Base-by-base conservation (phyloP, 768 basidiomycete genomes). In the Exidia glandulosa region DNA sequence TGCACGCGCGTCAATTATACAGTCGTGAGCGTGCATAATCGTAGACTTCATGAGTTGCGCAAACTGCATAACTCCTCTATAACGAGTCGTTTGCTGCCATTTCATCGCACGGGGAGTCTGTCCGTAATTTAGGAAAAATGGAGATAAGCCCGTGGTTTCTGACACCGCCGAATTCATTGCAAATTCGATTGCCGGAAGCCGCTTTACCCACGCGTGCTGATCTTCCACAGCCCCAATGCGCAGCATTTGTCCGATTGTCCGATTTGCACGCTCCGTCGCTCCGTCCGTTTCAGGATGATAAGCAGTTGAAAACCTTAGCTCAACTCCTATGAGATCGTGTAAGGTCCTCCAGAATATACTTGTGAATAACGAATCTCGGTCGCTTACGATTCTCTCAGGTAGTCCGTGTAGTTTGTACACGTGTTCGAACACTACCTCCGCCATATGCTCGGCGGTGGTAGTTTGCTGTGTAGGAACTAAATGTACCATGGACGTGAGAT, bases 241-340 rank as follows among this genome's bases (percentile, higher is more conserved):
- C 4, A 73, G 55, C 68, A 71, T 72, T 31, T 72, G 70, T 2
- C 62, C 68, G 14, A 73, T 60, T 0, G 71, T 71, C 16, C 63
- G 62, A 56, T 71, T 74, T 1, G 70, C 70, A 37, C 57, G 62
- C 64, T 77, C 74, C 0, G 73, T 75, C 27, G 66, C 69, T 56
- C 72, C 70, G 57, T 79, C 73, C 2, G 75, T 74, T 63, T 79
- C 70, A 0, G 76, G 78, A 50, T 80, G 79, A 60, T 74, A 80
- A 0, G 75, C 74, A 0, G 76, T 77, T 2, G 71, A 75, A 2
- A 66, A 66, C 30, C 59, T 48, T 0, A 76, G 63, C 31, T 68
- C 33, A 14, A 70, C 63, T 1, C 75, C 71, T 4, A 74, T 16
- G 0, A 72, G 27, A 12, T 56, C 37, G 41, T 76, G 67, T 0